Evolutionary conservation across 2,329 filamentous ascomycete genomes (phyloP), one percentile per base, ranked within the genome.

Genomic region (Hypoxylon sp.): DNA sequence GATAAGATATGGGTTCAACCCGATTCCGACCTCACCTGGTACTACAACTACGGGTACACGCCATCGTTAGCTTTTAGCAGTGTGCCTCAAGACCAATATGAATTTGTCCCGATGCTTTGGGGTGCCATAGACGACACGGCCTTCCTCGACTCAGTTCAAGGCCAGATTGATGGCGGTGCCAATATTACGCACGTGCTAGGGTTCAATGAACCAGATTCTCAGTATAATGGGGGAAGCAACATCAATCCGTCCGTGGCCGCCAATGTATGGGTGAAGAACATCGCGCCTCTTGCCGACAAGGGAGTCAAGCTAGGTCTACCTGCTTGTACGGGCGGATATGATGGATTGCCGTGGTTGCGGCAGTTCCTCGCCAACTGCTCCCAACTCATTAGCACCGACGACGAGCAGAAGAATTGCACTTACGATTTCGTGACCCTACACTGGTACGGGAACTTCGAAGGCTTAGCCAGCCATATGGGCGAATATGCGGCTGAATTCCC

Each of bases 71-170:
- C 79, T 43, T 89, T 84, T 73, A 68, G 76, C 41, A 76, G 81
- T 51, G 71, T 81, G 28, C 70, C 82, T 0, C 85, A 89, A 69
- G 78, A 80, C 13, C 76, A 82, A 13, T 86, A 94, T 69, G 84
- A 91, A 75, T 95, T 92, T 76, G 88, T 94, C 1, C 91, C 92
- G 52, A 93, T 93, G 91, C 85, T 93, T 62, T 94, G 89, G 89
- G 90, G 90, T 30, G 80, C 85, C 8, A 78, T 79, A 26, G 78
- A 81, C 57, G 82, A 86, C 72, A 87, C 84, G 0, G 80, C 82
- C 0, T 94, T 94, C 75, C 81, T 88, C 41, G 77, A 83, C 57
- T 79, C 82, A 1, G 85, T 94, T 39, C 84, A 81, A 70, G 66
- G 70, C 1, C 80, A 89, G 53, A 82, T 92, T 56, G 70, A 79